Conservation (phyloP, 2,329 filamentous ascomycete genomes). For the Fusarium humuli region DNA sequence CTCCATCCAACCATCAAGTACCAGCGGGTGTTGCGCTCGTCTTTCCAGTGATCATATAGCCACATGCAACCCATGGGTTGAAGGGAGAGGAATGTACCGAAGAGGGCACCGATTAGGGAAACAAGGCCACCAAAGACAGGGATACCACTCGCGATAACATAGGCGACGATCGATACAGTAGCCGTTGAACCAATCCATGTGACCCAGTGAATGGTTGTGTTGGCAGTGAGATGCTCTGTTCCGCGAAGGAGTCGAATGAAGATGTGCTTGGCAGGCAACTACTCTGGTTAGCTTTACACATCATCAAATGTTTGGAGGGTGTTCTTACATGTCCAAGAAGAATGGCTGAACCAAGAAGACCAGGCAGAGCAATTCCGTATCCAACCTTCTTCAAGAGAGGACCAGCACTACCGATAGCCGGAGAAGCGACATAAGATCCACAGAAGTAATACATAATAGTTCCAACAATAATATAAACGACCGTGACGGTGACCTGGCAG, state of each 20-base stretch:
- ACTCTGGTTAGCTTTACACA: background rate
- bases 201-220: slow-evolving; percentile 47
- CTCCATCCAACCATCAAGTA: slow-evolving; percentile 28
- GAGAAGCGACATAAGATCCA: slow-evolving; percentile 60
- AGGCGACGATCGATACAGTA: slow-evolving; percentile 42
- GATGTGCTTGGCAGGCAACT: slow-evolving; percentile 29
- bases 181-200: slow-evolving; percentile 49
- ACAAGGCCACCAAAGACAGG: slow-evolving; percentile 46
- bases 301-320: fast-evolving
- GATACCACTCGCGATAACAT: slow-evolving; percentile 42
- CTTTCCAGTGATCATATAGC: slow-evolving; percentile 46
- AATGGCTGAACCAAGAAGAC: slow-evolving; percentile 44
- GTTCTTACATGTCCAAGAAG: slow-evolving; percentile 45
- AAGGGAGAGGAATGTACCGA: slow-evolving; percentile 48
- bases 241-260: slow-evolving; percentile 44
- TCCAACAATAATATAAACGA: slow-evolving; percentile 51
- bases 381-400: slow-evolving; percentile 55
- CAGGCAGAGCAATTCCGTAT: slow-evolving; percentile 54
- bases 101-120: slow-evolving; percentile 47
- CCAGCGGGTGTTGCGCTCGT: slow-evolving; percentile 27
- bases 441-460: slow-evolving; percentile 60
- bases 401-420: slow-evolving; percentile 60
- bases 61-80: slow-evolving; percentile 48
- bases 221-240: slow-evolving; percentile 47
- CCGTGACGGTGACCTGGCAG: slow-evolving; percentile 45